Conservation (phyloP, 2,329 filamentous ascomycete genomes). For the Microdochium paspali region DNA sequence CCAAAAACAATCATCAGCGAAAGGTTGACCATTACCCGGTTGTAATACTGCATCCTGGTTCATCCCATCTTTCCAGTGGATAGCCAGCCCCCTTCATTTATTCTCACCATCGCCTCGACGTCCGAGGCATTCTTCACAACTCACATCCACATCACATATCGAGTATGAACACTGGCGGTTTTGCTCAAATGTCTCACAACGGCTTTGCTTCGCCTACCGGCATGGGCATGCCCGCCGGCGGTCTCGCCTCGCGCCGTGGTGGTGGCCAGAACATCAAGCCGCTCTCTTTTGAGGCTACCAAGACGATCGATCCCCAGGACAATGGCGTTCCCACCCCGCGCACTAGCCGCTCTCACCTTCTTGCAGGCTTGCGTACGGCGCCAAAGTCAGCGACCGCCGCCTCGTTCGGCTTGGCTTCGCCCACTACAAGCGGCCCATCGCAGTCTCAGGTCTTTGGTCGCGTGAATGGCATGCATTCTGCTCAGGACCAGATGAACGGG, state of each 20-base stretch:
- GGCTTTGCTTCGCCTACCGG: conserved; percentile 62
- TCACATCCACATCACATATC: conserved; percentile 8
- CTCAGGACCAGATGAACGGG: conserved; percentile 30
- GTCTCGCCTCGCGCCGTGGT: conserved; percentile 72
- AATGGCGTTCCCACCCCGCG: conserved; percentile 71
- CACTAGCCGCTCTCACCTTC: conserved; percentile 87
- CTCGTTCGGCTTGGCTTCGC: conserved; percentile 48
- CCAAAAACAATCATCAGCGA: background rate
- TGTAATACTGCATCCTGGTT: conserved; percentile 20
- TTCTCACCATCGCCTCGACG: conserved; percentile 5
- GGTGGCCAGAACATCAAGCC: conserved; percentile 86
- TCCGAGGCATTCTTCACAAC: background rate
- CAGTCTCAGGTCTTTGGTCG: background rate
- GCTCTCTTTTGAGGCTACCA: conserved; percentile 66
- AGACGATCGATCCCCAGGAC: conserved; percentile 58
- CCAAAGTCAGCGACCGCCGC: conserved; percentile 75
- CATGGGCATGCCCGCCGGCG: conserved; percentile 66
- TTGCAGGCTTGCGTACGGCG: conserved; percentile 86
- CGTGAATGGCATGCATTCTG: conserved; percentile 28
- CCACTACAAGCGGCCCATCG: conserved; percentile 22
- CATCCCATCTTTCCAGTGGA: conserved; percentile 13
- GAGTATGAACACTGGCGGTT: conserved; percentile 90
- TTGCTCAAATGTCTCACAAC: conserved; percentile 97
- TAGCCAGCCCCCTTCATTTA: conserved; percentile 13
- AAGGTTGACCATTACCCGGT: conserved; percentile 12